A percentile compares a stretch with the other conserved stretches of the same genome.
Evolutionary conservation across 805 yeast genomes (phyloP).

Genomic region (Cyberlindnera petersonii): DNA sequence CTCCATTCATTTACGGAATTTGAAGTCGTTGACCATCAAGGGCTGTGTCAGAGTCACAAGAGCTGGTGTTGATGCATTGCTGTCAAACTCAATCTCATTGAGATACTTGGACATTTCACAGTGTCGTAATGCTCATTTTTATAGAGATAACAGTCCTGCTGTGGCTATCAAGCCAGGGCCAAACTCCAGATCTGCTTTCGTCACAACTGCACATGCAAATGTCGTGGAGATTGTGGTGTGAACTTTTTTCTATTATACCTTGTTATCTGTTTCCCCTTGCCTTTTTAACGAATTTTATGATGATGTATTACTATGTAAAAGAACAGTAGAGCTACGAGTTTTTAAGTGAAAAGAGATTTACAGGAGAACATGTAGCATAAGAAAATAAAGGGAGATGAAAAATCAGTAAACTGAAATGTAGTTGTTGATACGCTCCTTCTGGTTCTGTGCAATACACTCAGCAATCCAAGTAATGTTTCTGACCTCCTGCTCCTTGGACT

Average conservation of each 20-base stretch:
- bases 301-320: too few relatives aligned
- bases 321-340: too few relatives aligned
- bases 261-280: too few relatives aligned
- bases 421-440: conserved; percentile 87
- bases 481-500: conserved; percentile 93
- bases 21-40: conserved; percentile 48
- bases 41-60: conserved; percentile 77
- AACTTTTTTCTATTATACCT: too few relatives aligned
- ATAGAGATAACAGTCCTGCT: conserved; percentile 58
- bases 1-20: conserved; percentile 46
- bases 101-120: conserved; percentile 59
- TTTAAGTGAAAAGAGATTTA: neutral
- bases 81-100: conserved; percentile 52
- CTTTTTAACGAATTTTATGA: neutral
- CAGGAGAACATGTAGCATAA: too few relatives aligned
- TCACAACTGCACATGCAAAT: conserved; percentile 49
- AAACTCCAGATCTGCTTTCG: conserved; percentile 53
- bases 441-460: conserved; percentile 98
- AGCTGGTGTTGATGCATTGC: conserved; percentile 67
- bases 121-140: conserved; percentile 64
- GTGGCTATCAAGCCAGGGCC: conserved; percentile 47
- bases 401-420: conserved; percentile 72
- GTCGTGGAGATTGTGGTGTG: conserved; percentile 55
- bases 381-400: neutral
- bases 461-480: conserved; percentile 99